Conservation (phyloP, 805 yeast genomes). For the Schizosaccharomyces cryophilus region DNA sequence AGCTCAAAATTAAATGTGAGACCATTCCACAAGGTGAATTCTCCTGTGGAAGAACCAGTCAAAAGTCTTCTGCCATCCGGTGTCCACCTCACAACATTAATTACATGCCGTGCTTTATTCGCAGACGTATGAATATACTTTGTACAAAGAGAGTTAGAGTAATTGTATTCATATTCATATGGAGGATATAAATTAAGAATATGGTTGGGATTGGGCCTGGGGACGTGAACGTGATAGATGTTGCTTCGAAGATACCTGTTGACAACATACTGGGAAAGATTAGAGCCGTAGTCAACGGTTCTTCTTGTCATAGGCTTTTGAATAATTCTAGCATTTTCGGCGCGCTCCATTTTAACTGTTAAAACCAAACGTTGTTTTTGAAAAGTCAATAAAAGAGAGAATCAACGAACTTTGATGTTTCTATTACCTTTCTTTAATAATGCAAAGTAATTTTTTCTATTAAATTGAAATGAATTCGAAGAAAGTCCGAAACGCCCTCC, state of each 20-base stretch:
- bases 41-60: conserved; percentile 82
- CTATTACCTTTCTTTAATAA: too few species aligned
- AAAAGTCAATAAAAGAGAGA: neutral
- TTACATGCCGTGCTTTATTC: conserved; percentile 72
- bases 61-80: conserved; percentile 82
- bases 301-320: conserved; percentile 17
- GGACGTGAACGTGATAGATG: conserved; percentile 5
- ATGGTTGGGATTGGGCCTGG: conserved; percentile 48
- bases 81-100: conserved; percentile 40
- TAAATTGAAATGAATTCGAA: too few species aligned
- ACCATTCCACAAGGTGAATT: conserved; percentile 92
- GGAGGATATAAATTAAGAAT: conserved; percentile 17
- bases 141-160: neutral
- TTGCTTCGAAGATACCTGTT: neutral
- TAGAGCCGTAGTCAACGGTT: conserved; percentile 3
- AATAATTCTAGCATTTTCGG: conserved; percentile 1
- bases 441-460: too few species aligned
- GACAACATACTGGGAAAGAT: neutral
- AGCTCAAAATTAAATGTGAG: conserved; percentile 86
- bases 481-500: too few species aligned
- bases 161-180: neutral
- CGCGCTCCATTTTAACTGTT: neutral
- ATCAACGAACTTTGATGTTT: neutral
- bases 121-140: conserved; percentile 78
- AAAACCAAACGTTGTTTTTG: neutral